Evolutionary conservation across 2,329 filamentous ascomycete species (phyloP), one percentile per base, ranked within the genome.

Genomic region (Aspergillus candidus): DNA sequence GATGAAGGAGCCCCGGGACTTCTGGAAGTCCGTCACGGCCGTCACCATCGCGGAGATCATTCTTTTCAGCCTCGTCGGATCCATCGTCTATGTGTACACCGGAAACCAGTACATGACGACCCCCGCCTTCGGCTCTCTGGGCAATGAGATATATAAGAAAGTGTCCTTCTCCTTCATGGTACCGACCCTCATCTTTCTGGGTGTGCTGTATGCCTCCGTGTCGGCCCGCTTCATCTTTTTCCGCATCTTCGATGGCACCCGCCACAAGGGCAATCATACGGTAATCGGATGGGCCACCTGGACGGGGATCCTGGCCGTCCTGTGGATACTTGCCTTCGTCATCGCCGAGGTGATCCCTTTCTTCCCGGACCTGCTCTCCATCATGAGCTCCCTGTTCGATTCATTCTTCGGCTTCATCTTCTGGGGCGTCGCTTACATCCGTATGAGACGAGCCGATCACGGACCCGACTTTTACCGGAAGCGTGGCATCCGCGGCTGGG

Each of bases 111-210:
- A 95, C 72, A 88, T 89, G 70, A 90, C 84, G 0, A 74, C 86
- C 0, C 90, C 90, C 0, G 90, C 90, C 0, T 96, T 96, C 55
- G 89, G 88, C 10, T 90, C 87, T 1, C 73, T 96, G 15, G 76
- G 84, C 34, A 79, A 86, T 37, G 73, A 79, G 14, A 52, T 84
- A 2, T 93, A 84, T 71, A 89, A 93, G 71, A 95, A 95, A 72
- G 77, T 93, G 2, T 79, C 87, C 0, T 96, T 94, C 68, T 89
- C 85, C 11, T 94, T 96, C 72, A 95, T 95, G 89, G 85, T 96
- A 29, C 90, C 90, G 0, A 96, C 90, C 0, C 77, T 96, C 52
- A 88, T 96, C 60, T 96, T 96, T 72, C 70, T 96, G 4, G 90
- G 90, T 6, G 88, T 94, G 0, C 69, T 96, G 13, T 96, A 96